These are phyloP conservation scores for Xylariaceae sp. DNA, from an alignment of 2,329 filamentous ascomycete genomes.

Conservation along the genomic window DNA sequence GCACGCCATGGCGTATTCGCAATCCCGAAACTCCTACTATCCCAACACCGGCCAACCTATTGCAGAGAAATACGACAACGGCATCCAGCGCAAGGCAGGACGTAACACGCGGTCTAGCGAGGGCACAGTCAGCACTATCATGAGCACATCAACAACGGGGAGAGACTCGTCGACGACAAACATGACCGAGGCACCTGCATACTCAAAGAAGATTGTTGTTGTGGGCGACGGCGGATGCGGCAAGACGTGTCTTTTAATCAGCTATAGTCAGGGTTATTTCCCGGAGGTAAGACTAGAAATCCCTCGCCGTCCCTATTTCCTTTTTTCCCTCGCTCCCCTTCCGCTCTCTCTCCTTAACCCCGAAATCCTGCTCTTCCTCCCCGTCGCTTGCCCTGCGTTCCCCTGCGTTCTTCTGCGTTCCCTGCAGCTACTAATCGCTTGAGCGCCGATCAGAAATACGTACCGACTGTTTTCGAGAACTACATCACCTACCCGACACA, in stretches of 20 bases:
- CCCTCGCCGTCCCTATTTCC: conserved; percentile 3
- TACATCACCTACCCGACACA: conserved; percentile 98
- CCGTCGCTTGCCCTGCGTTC: neutral
- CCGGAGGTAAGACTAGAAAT: conserved; percentile 67
- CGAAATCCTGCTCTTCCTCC: neutral
- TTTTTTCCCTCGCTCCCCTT: neutral
- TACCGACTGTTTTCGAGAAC: conserved; percentile 98
- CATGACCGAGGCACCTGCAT: conserved; percentile 83
- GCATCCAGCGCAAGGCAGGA: conserved; percentile 37
- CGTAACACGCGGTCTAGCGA: conserved; percentile 68
- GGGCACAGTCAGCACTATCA: conserved; percentile 81
- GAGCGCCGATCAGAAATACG: conserved; percentile 73
- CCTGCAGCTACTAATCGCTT: conserved; percentile 1
- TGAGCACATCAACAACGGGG: conserved; percentile 68
- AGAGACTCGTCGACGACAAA: conserved; percentile 75
- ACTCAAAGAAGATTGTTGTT: conserved; percentile 99
- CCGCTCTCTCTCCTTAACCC: neutral
- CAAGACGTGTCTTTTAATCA: conserved; percentile 97
- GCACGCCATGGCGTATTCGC: conserved; percentile 45
- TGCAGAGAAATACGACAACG: conserved; percentile 38
- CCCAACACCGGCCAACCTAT: conserved; percentile 29
- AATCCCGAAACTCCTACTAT: conserved; percentile 52
- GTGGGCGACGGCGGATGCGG: conserved; percentile 97
- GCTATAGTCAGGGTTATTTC: conserved; percentile 97
- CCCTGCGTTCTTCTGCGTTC: neutral